These are phyloP conservation scores for Hyparrhenia diplandra DNA, from an alignment of 176 grass and related monocot genomes.

Conservation along the genomic window DNA sequence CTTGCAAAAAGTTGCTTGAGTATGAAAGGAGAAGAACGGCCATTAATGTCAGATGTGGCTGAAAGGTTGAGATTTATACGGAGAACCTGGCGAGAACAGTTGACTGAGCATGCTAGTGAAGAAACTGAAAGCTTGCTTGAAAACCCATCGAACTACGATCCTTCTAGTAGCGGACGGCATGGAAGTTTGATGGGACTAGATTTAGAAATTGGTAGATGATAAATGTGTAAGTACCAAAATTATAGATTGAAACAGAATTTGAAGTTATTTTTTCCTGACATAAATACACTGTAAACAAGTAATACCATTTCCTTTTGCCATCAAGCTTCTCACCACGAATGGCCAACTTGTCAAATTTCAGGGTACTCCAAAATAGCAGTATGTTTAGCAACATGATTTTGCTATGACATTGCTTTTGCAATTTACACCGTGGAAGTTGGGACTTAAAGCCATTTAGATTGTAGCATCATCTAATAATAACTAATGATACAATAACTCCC, in stretches of 20 bases:
- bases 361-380: background rate
- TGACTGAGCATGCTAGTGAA: slow-evolving; percentile 7
- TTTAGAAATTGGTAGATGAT: slow-evolving; percentile 35
- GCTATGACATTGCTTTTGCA: background rate
- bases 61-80: slow-evolving; percentile 29
- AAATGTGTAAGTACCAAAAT: background rate
- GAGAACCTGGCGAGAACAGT: slow-evolving; percentile 21
- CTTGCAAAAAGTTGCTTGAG: slow-evolving; percentile 33
- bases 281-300: slow-evolving; percentile 6
- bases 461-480: background rate
- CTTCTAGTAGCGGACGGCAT: slow-evolving; percentile 17
- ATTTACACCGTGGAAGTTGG: background rate
- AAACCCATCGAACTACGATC: slow-evolving; percentile 9
- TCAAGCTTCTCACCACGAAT: background rate
- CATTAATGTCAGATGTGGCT: slow-evolving; percentile 38
- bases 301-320: background rate
- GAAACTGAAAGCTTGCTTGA: slow-evolving; percentile 31
- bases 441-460: background rate
- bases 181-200: slow-evolving; percentile 25
- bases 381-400: slow-evolving; percentile 4
- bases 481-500: background rate
- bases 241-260: background rate
- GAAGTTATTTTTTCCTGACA: background rate
- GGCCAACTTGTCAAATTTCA: background rate
- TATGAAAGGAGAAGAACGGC: slow-evolving; percentile 28